Conservation (phyloP, 805 yeast species). For the Candida krabiensis region DNA sequence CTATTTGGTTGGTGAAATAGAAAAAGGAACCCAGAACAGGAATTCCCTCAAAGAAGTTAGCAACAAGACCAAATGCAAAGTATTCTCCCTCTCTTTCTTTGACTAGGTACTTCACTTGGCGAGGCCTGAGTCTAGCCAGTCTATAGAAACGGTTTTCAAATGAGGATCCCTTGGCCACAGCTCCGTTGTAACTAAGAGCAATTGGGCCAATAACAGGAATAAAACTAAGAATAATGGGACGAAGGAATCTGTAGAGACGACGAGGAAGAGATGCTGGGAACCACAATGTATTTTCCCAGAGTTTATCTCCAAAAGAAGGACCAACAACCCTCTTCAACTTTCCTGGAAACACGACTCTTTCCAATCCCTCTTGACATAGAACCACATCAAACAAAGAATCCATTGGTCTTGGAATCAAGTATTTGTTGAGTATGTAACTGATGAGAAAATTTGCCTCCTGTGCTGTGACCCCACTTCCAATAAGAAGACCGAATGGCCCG, state of each 20-base stretch:
- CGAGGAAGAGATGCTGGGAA: slow-evolving; percentile 17
- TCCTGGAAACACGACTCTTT: slow-evolving; percentile 32
- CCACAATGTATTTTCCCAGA: slow-evolving; percentile 16
- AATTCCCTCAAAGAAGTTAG: slow-evolving; percentile 50
- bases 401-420: slow-evolving; percentile 27
- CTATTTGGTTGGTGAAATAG: slow-evolving; percentile 59
- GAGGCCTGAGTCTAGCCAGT: slow-evolving; percentile 24
- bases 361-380: slow-evolving; percentile 28
- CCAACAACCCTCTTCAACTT: slow-evolving; percentile 31
- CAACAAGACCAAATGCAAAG: slow-evolving; percentile 51
- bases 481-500: slow-evolving; percentile 30
- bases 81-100: slow-evolving; percentile 39
- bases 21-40: slow-evolving; percentile 47
- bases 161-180: slow-evolving; percentile 16
- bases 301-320: slow-evolving; percentile 24
- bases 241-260: slow-evolving; percentile 7
- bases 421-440: slow-evolving; percentile 24
- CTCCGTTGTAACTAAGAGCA: slow-evolving; percentile 16
- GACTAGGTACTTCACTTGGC: slow-evolving; percentile 26
- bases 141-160: slow-evolving; percentile 24
- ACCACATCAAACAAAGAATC: slow-evolving; percentile 27
- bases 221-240: slow-evolving; percentile 17
- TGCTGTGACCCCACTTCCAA: slow-evolving; percentile 23
- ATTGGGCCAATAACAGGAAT: slow-evolving; percentile 29
- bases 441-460: slow-evolving; percentile 28